These are phyloP conservation scores for Pulveroboletus sp. DNA, from an alignment of 768 basidiomycete species.

Conservation along the genomic window DNA sequence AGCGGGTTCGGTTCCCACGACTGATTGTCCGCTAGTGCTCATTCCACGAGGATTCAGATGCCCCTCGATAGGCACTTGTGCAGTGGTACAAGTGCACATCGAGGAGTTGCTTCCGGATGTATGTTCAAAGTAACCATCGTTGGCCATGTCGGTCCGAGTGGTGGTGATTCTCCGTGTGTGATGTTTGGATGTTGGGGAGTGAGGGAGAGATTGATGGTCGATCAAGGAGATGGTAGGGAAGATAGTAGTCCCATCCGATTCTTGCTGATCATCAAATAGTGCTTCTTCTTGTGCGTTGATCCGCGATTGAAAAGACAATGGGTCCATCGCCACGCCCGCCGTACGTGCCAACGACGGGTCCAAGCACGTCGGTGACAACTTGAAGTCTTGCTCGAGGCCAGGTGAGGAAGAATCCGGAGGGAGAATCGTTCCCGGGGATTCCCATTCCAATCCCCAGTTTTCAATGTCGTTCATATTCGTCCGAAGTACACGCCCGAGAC, in stretches of 20 bases:
- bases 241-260: neutral
- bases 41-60: neutral
- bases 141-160: neutral
- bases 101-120: neutral
- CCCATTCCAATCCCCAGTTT: slow-evolving; percentile 4
- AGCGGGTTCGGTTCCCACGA: neutral
- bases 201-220: neutral
- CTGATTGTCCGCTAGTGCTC: neutral
- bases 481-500: slow-evolving; percentile 4
- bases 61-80: neutral
- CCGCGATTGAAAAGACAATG: neutral
- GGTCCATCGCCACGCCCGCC: slow-evolving; percentile 3
- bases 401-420: slow-evolving; percentile 27
- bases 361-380: neutral
- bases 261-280: neutral
- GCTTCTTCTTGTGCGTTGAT: slow-evolving; percentile 5
- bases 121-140: neutral
- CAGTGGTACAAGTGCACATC: neutral
- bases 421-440: neutral
- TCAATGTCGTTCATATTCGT: slow-evolving; percentile 1
- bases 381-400: neutral
- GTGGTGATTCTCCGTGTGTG: neutral
- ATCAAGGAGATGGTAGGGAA: neutral
- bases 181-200: neutral
- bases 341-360: neutral